Base-by-base conservation (phyloP, 1,139 yeast species). In the Meyerozyma carpophila region DNA sequence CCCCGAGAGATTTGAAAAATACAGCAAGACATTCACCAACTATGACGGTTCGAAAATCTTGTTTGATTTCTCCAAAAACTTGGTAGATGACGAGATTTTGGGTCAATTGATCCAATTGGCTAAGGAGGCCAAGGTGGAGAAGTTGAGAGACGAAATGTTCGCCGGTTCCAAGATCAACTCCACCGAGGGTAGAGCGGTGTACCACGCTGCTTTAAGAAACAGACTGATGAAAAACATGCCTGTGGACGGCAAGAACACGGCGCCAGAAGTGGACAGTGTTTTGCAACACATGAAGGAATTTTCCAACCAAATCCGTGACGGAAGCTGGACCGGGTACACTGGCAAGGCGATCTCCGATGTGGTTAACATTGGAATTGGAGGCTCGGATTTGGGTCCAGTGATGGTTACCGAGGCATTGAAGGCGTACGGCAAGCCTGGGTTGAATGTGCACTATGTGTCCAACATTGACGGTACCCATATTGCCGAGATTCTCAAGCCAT, bases 321-420 rank as follows among this genome's bases (percentile, higher is more conserved):
- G 98, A 57, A 77, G 74, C 54, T 91, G 98, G 97, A 89, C 82
- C 59, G 98, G 98, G 65, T 93, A 87, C 79, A 83, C 97, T 53
- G 98, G 98, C 56, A 90, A 90, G 78, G 71, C 77, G 56, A 93
- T 93, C 68, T 86, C 94, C 56, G 95, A 90, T 62, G 83, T 93
- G 47, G 98, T 93, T 61, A 93, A 93, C 77, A 88, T 93, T 60
- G 98, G 98, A 70, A 93, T 93, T 63, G 98, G 98, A 63, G 98
- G 98, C 55, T 90, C 98, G 27, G 98, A 93, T 68, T 79, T 93
- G 60, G 98, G 98, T 58, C 98, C 98, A 42, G 98, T 93, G 45
- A 93, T 93, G 98, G 98, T 93, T 56, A 90, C 97, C 48, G 98
- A 93, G 73, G 97, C 98, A 32, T 80, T 93, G 65, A 93, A 91